Evolutionary conservation across 1,139 yeast species (phyloP).

Genomic region (Yarrowia galli): DNA sequence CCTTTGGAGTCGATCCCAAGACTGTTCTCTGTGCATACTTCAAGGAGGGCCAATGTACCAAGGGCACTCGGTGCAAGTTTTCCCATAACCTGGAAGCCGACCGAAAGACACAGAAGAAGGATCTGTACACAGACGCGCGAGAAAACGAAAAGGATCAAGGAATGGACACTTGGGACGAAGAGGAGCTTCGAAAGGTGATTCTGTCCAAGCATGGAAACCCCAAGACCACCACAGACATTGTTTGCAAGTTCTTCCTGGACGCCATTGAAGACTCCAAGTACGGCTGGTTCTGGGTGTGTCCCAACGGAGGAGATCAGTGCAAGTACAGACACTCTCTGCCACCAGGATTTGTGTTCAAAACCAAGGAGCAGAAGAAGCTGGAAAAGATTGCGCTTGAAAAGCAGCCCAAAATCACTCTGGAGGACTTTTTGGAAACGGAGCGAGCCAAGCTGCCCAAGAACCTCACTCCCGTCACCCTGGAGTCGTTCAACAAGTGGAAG

Average conservation of each 20-base stretch:
- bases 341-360: constrained; percentile 93
- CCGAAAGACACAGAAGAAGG: constrained; percentile 88
- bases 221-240: constrained; percentile 91
- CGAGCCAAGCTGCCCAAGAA: constrained; percentile 81
- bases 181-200: constrained; percentile 85
- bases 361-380: constrained; percentile 91
- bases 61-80: constrained; percentile 92
- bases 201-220: constrained; percentile 93
- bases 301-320: constrained; percentile 91
- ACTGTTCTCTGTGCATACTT: constrained; percentile 89
- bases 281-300: constrained; percentile 99
- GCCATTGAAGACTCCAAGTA: constrained; percentile 98
- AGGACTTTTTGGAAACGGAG: constrained; percentile 94
- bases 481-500: constrained; percentile 88
- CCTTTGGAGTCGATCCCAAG: constrained; percentile 98
- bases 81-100: constrained; percentile 89
- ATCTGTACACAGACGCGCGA: constrained; percentile 90
- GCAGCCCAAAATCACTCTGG: constrained; percentile 90
- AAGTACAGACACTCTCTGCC: constrained; percentile 97
- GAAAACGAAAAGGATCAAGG: constrained; percentile 77
- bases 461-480: constrained; percentile 87
- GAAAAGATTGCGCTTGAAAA: constrained; percentile 86
- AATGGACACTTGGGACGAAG: constrained; percentile 98
- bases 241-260: constrained; percentile 92
- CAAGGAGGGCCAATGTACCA: constrained; percentile 87